These are phyloP conservation scores for Citrus cavaleriei DNA, from an alignment of 345 rosid species.

Conservation along the genomic window DNA sequence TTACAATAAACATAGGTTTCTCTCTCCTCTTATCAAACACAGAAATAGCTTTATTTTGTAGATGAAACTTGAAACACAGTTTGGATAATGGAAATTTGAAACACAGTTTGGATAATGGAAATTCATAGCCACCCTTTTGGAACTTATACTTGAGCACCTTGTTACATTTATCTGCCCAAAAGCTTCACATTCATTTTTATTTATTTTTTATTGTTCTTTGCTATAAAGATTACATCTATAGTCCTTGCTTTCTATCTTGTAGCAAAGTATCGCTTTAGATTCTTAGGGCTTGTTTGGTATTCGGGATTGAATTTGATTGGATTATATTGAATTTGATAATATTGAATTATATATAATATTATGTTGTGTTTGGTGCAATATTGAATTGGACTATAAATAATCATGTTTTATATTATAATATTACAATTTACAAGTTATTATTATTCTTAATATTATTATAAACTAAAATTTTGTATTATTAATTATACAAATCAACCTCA, in stretches of 20 bases:
- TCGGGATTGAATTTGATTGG: too few species aligned
- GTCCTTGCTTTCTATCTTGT: too few species aligned
- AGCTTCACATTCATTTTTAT: background rate
- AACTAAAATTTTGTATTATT: too few species aligned
- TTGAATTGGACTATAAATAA: too few species aligned
- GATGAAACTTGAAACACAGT: background rate
- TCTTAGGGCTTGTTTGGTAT: too few species aligned
- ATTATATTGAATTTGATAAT: too few species aligned
- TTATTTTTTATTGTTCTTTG: background rate
- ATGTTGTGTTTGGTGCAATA: too few species aligned
- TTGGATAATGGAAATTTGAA: background rate
- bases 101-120: background rate
- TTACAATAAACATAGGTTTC: background rate
- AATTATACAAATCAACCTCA: too few species aligned
- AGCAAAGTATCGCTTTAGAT: background rate
- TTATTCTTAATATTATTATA: too few species aligned
- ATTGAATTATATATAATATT: too few species aligned
- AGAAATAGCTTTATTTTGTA: background rate
- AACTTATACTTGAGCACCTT: background rate
- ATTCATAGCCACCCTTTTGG: background rate
- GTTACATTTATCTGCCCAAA: background rate
- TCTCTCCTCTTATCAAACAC: background rate
- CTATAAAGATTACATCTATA: background rate
- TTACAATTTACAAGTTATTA: too few species aligned
- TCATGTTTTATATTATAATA: too few species aligned